These are phyloP conservation scores for Nannizziopsis arthrosporioides DNA, from an alignment of 2,329 filamentous ascomycete species.

Conservation along the genomic window DNA sequence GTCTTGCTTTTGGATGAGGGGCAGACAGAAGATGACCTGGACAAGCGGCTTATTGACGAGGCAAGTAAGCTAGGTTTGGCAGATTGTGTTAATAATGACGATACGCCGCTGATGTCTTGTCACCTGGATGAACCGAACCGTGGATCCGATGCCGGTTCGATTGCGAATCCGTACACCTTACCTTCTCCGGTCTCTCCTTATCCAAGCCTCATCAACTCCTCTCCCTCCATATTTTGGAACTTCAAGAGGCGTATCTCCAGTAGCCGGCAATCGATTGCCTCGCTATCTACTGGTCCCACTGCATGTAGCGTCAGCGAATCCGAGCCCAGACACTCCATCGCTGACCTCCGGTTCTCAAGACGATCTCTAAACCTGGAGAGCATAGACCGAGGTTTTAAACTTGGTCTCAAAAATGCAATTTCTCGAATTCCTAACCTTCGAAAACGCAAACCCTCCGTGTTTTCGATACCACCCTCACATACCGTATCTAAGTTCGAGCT, in stretches of 20 bases:
- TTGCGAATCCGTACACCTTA: neutral
- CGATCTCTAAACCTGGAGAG: slow-evolving; percentile 19
- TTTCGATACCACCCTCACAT: neutral
- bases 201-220: slow-evolving; percentile 25
- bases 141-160: neutral
- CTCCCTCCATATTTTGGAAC: slow-evolving; percentile 20
- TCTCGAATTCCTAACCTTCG: slow-evolving; percentile 11
- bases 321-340: slow-evolving; percentile 17
- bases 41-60: slow-evolving; percentile 29
- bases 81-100: slow-evolving; percentile 18
- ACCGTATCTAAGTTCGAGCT: neutral
- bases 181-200: slow-evolving; percentile 20
- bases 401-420: slow-evolving; percentile 13
- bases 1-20: slow-evolving; percentile 9
- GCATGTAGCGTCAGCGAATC: slow-evolving; percentile 28
- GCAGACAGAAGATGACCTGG: slow-evolving; percentile 28
- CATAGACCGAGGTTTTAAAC: slow-evolving; percentile 10
- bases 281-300: slow-evolving; percentile 31
- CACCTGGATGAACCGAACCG: neutral
- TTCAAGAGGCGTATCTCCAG: slow-evolving; percentile 16
- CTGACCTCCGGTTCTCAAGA: slow-evolving; percentile 10
- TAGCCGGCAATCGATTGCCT: slow-evolving; percentile 30
- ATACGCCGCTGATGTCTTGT: slow-evolving; percentile 14
- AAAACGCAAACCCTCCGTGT: slow-evolving; percentile 5
- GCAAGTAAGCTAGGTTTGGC: slow-evolving; percentile 30